These are phyloP conservation scores for Trichoderma sp. DNA, from an alignment of 2,329 filamentous ascomycete genomes.

Conservation along the genomic window DNA sequence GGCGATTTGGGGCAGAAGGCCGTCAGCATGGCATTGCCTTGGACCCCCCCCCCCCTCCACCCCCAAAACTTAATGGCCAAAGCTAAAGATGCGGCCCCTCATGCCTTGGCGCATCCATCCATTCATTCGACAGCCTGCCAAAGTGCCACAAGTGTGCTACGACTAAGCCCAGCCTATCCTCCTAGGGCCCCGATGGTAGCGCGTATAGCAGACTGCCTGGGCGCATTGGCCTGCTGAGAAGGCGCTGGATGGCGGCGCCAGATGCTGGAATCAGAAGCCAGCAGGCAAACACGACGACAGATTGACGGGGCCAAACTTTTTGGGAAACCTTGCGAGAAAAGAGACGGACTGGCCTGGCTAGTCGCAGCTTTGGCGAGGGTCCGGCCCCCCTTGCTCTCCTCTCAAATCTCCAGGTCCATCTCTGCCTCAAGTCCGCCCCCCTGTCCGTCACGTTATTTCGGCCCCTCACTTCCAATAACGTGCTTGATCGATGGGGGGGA, in stretches of 20 bases:
- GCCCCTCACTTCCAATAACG: not conserved
- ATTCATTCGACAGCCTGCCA: not conserved
- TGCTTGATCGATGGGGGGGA: not conserved
- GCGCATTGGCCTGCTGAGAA: not conserved
- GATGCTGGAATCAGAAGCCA: not conserved
- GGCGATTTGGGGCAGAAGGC: not conserved
- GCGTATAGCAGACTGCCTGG: not conserved
- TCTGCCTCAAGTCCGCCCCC: not conserved
- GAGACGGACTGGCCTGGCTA: not conserved
- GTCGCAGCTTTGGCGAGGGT: not conserved
- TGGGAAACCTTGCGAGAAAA: slow-evolving; percentile 16
- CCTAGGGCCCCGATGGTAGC: not conserved
- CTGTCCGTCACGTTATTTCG: slow-evolving; percentile 2
- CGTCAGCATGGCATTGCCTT: not conserved
- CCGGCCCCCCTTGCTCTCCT: not conserved
- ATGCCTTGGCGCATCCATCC: not conserved
- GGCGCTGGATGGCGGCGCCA: slow-evolving; percentile 3
- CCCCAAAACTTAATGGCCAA: slow-evolving; percentile 13
- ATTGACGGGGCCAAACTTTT: not conserved
- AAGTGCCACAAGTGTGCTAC: not conserved
- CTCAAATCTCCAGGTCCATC: slow-evolving; percentile 4
- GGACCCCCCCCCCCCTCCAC: slow-evolving; percentile 1
- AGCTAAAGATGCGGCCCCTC: slow-evolving; percentile 11
- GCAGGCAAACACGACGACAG: not conserved
- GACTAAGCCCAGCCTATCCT: not conserved